Base-by-base conservation (phyloP, 1,139 yeast genomes). In the Taphrina flavorubra region DNA sequence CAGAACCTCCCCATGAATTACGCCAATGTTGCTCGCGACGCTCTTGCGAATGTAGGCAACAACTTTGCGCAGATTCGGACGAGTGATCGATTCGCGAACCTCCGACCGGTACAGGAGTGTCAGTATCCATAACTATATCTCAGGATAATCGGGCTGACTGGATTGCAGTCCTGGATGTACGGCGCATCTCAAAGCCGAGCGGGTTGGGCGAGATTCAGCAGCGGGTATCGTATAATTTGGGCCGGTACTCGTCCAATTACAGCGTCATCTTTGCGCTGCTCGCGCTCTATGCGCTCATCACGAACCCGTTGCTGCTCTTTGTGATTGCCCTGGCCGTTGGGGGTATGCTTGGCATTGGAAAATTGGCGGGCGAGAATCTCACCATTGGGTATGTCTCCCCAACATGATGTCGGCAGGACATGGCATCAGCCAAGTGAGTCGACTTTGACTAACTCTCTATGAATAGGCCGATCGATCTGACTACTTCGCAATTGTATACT, bases 151-250 rank as follows among this genome's bases (percentile, higher is more conserved):
- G 31, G 13, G n/a, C 53, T 49, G 53, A 49, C 36, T 8, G 16
- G 31, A 4, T 25, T 20, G 94, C 18, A 56, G 62, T 94, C 77
- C 90, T 94, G 76, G 98, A 94, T 78, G 81, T 90, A 76, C 89
- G 94, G 79, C 87, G 97, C 77, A 78, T 94, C 72, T 89, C 96
- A 62, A 92, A 91, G 78, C 99, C 99, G 31, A 86, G 85, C 69
- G 92, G 92, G 78, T 88, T 92, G 79, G 87, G 90, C 61, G 99
- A 95, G 74, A 83, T 90, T 67, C 99, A 95, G 80, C 85, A 90
- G 75, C 86, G 99, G 78, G 90, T 92, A 61, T 81, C 88, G 63
- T 94, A 86, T 83, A 94, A 94, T 80, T 81, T 94, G 78, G 87
- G 91, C 56, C 90, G 94, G 80, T 94, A 87, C 80, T 88, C 91